Percentiles rank a stretch among this genome's conserved stretches.
Conservation (phyloP, 495 filamentous ascomycete genomes). For the Bathelium albidoporum region DNA sequence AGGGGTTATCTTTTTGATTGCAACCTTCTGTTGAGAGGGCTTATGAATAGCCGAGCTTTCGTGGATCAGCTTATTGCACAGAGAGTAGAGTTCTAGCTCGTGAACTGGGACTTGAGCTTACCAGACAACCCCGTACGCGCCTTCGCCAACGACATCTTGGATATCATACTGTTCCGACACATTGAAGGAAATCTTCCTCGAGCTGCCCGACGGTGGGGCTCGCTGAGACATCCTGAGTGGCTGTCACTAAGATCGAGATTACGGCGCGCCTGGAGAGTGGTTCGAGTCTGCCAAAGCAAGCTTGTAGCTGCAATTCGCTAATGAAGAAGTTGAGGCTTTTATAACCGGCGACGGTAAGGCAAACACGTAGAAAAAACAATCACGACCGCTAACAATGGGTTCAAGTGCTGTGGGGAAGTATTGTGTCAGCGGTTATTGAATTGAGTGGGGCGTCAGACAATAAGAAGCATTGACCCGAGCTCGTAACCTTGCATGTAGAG, state of each 20-base stretch:
- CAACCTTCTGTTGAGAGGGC: constrained; percentile 96
- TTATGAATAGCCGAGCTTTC: constrained; percentile 81
- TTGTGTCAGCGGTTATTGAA: not conserved
- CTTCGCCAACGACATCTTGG: constrained; percentile 97
- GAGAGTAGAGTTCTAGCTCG: constrained; percentile 10
- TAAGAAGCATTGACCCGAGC: constrained; percentile 1
- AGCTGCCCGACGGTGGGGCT: constrained; percentile 32
- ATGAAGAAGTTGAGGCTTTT: no score
- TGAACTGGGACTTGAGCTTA: constrained; percentile 37
- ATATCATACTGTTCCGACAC: constrained; percentile 99
- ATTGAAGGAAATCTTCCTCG: constrained; percentile 99
- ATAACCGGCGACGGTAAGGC: not conserved
- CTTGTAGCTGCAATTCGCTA: no score
- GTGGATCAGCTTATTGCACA: constrained; percentile 26
- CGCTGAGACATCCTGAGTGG: constrained; percentile 23
- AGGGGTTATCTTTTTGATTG: constrained; percentile 99
- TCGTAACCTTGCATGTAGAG: not conserved
- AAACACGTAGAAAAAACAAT: no score
- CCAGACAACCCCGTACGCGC: constrained; percentile 98
- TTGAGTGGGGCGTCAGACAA: not conserved
- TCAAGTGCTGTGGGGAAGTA: not conserved
- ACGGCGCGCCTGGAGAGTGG: not conserved
- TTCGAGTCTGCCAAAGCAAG: not conserved
- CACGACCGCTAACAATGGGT: not conserved
- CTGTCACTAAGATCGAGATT: not conserved